These are phyloP conservation scores for Mucor indicus DNA, from an alignment of 371 early-diverging fungal genomes.

Conservation along the genomic window DNA sequence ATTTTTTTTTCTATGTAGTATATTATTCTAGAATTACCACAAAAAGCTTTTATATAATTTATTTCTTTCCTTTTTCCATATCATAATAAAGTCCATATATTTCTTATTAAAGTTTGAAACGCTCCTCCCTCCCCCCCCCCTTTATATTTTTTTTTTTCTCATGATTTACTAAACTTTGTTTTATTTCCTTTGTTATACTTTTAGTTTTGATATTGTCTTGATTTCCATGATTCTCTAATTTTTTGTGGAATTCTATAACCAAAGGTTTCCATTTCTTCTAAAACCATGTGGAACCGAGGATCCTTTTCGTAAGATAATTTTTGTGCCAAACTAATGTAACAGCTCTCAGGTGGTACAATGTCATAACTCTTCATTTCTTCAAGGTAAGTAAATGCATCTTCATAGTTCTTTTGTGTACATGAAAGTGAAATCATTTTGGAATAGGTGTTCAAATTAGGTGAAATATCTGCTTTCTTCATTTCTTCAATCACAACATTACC, in stretches of 20 bases:
- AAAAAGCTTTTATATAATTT: too few species aligned
- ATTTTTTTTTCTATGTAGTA: too few species aligned
- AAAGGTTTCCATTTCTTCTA: constrained; percentile 73
- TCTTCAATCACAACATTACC: constrained; percentile 58
- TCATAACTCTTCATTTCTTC: constrained; percentile 74
- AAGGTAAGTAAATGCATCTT: constrained; percentile 73
- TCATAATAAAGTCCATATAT: too few species aligned
- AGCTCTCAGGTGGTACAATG: constrained; percentile 57
- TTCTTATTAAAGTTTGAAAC: too few species aligned
- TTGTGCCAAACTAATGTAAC: constrained; percentile 55
- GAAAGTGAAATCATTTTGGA: constrained; percentile 54
- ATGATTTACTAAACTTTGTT: too few species aligned
- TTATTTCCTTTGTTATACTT: too few species aligned
- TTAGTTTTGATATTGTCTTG: too few species aligned
- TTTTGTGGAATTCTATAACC: constrained; percentile 36
- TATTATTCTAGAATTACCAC: too few species aligned
- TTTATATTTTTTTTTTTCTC: not conserved
- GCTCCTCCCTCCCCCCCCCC: too few species aligned
- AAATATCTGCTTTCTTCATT: constrained; percentile 50
- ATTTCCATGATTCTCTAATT: constrained; percentile 24
- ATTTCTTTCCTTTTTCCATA: too few species aligned
- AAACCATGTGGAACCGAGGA: constrained; percentile 62
- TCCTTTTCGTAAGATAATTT: constrained; percentile 66
- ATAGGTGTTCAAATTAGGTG: constrained; percentile 58
- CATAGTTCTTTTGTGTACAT: constrained; percentile 60